These are phyloP conservation scores for Russula griseocarnosa DNA, from an alignment of 768 basidiomycete genomes.

Conservation along the genomic window DNA sequence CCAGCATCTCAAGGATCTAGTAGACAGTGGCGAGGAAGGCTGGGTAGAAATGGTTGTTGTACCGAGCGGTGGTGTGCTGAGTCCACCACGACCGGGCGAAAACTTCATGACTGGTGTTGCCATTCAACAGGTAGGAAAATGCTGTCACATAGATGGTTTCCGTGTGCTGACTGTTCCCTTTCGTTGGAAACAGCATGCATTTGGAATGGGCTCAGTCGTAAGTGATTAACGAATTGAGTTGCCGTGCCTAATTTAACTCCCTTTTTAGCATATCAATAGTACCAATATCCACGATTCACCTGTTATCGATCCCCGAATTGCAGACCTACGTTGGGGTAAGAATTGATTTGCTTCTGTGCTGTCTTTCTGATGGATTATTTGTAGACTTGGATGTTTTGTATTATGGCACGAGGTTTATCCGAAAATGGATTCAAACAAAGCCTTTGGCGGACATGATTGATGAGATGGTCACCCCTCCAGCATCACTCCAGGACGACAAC, in stretches of 20 bases:
- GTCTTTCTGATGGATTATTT: neutral
- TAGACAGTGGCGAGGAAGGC: slow-evolving; percentile 25
- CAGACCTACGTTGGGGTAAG: slow-evolving; percentile 24
- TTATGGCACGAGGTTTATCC: slow-evolving; percentile 21
- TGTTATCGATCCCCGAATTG: slow-evolving; percentile 22
- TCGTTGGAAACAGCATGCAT: slow-evolving; percentile 16
- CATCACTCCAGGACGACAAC: slow-evolving; percentile 9
- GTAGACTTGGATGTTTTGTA: slow-evolving; percentile 25
- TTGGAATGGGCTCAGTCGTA: slow-evolving; percentile 25
- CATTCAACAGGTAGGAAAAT: slow-evolving; percentile 21
- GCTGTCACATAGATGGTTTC: neutral
- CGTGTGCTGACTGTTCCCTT: neutral
- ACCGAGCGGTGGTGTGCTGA: slow-evolving; percentile 22
- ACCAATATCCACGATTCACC: slow-evolving; percentile 17
- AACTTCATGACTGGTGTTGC: slow-evolving; percentile 26
- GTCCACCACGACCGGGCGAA: slow-evolving; percentile 16
- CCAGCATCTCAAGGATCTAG: slow-evolving; percentile 21
- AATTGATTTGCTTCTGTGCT: neutral
- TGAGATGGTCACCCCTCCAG: slow-evolving; percentile 20
- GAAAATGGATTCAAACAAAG: slow-evolving; percentile 25
- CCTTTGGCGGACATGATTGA: slow-evolving; percentile 18
- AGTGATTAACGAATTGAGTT: neutral
- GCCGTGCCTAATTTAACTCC: neutral
- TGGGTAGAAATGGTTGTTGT: slow-evolving; percentile 26
- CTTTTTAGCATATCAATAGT: slow-evolving; percentile 24